These are phyloP conservation scores for Geranium rotundifolium DNA, from an alignment of 345 rosid genomes.

Conservation along the genomic window DNA sequence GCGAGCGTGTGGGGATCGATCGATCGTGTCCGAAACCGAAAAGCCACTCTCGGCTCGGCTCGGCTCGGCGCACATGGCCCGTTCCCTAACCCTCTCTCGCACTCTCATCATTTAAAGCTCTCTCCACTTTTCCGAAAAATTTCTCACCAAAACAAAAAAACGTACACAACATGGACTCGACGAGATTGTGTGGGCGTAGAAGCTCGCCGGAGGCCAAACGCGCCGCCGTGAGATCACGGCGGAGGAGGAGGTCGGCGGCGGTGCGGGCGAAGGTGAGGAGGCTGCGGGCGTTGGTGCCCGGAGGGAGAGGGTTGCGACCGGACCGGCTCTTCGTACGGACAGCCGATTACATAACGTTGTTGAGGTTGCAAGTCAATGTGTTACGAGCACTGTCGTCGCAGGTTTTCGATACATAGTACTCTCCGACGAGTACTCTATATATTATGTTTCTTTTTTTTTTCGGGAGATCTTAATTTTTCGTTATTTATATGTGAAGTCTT, in stretches of 20 bases:
- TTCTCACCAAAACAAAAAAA: too few species aligned
- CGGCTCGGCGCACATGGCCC: slow-evolving; percentile 51
- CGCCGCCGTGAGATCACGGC: neutral
- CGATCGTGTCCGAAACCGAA: too few species aligned
- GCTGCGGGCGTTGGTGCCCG: slow-evolving; percentile 61
- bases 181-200: too few species aligned
- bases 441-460: too few species aligned
- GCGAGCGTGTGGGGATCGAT: neutral
- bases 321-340: slow-evolving; percentile 47
- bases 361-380: slow-evolving; percentile 45
- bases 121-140: neutral
- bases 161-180: too few species aligned
- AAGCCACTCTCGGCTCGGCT: too few species aligned
- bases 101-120: slow-evolving; percentile 9
- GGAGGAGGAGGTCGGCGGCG: slow-evolving; percentile 9
- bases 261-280: slow-evolving; percentile 49
- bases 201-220: neutral
- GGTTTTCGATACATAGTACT: too few species aligned
- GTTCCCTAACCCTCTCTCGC: neutral
- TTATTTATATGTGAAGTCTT: too few species aligned
- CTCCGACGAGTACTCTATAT: too few species aligned
- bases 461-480: too few species aligned
- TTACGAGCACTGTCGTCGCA: slow-evolving; percentile 53
- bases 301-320: slow-evolving; percentile 46
- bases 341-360: slow-evolving; percentile 47